Base-by-base conservation (phyloP, 2,329 filamentous ascomycete species). In the Cordyceps tenuipes region DNA sequence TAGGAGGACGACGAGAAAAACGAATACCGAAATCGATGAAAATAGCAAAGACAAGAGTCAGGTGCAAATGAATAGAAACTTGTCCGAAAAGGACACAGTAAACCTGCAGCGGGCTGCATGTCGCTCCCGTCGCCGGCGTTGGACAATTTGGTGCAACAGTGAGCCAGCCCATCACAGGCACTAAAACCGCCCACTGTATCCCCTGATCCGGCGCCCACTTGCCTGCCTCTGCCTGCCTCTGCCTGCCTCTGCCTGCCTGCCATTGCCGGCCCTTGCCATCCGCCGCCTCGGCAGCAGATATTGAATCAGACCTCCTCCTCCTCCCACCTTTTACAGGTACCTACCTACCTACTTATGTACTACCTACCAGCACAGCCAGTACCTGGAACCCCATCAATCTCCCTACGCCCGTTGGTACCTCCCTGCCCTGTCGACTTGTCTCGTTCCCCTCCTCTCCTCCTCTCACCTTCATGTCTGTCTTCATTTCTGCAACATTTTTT, bases 401-500 rank as follows among this genome's bases (percentile, higher is more conserved):
- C 12, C 34, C 34, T 36, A 13, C 34, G 34, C 34, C 34, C 12
- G 12, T 36, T 13, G 34, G 34, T 36, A 36, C 34, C 5, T 29
- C 29, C 29, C 7, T 29, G 29, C 29, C 41, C 41, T 52, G 49
- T 29, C 19, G 39, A 19, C 19, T 29, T 52, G 49, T n/a, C 15
- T 19, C n/a, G n/a, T 19, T 8, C 41, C n/a, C 17, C 36, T 41
- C 12, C 41, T 43, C 15, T 5, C 19, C 36, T 29, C 46, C 43
- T 41, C 23, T 47, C 31, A 44, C 51, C 43, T 36, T 36, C 46
- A 36, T 21, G 39, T 43, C 46, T 17, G 59, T 57, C 49, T 61
- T 39, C 41, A 49, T 57, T 49, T 53, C 52, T 53, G 49, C 49
- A 43, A 49, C 59, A 56, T 49, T 52, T 56, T 56, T 49, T 47